phyloP scores from a whole-genome alignment of 495 filamentous ascomycete genomes.

The Trichoderma orchidacearum region DNA sequence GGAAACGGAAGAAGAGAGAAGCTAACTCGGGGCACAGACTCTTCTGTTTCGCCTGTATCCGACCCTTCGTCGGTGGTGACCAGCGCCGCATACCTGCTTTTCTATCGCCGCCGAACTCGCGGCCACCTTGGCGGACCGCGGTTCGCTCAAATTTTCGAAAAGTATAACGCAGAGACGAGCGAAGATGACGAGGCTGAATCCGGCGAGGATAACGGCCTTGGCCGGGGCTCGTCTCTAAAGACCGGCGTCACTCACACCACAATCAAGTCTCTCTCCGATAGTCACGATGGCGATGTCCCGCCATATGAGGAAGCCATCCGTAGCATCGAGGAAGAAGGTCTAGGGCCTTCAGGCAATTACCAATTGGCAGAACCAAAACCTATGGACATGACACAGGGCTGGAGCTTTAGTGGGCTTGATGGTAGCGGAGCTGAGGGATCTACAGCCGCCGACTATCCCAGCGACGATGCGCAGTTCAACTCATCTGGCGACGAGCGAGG shows the following conservation, averaged over 20 bases:
- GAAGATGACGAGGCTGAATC: constrained; percentile 21
- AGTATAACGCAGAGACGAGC: constrained; percentile 26
- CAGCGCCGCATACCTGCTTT: constrained; percentile 75
- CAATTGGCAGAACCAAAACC: neutral
- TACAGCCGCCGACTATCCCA: constrained; percentile 16
- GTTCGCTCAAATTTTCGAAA: constrained; percentile 54
- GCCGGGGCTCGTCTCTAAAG: neutral
- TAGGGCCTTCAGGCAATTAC: neutral
- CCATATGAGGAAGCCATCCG: neutral
- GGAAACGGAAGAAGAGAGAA: neutral
- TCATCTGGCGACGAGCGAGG: constrained; percentile 16
- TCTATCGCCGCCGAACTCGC: constrained; percentile 79
- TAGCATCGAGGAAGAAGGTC: constrained; percentile 26
- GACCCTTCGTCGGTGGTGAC: constrained; percentile 46
- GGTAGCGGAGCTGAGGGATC: constrained; percentile 1
- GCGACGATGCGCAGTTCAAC: constrained; percentile 26
- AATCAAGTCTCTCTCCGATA: constrained; percentile 4
- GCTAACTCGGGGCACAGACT: constrained; percentile 42
- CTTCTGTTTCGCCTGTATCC: constrained; percentile 40
- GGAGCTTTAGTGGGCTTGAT: neutral
- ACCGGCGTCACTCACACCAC: constrained; percentile 3
- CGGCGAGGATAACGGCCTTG: constrained; percentile 15
- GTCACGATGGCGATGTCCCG: neutral
- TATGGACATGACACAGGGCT: neutral
- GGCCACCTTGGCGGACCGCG: constrained; percentile 61